These are phyloP conservation scores for Monosporascus sp. DNA, from an alignment of 2,329 filamentous ascomycete species.

Conservation along the genomic window DNA sequence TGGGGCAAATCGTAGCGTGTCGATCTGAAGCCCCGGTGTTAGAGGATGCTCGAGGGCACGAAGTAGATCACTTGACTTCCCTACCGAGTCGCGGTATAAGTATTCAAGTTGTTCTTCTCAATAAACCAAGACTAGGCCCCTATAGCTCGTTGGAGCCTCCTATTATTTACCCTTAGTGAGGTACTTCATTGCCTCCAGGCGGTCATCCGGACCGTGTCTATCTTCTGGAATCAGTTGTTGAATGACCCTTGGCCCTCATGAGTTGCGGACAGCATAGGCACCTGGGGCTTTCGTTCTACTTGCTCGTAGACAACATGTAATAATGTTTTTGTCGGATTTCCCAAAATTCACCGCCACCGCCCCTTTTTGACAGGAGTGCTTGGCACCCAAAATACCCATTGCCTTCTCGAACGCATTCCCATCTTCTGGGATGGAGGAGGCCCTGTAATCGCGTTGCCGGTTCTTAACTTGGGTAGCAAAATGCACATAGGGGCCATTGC, in stretches of 20 bases:
- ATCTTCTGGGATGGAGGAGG: conserved; percentile 26
- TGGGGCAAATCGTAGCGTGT: conserved; percentile 38
- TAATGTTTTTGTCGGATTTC: conserved; percentile 26
- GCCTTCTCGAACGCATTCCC: conserved; percentile 33
- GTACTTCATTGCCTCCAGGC: conserved; percentile 1
- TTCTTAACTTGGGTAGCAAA: conserved; percentile 29
- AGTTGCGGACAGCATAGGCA: conserved; percentile 9
- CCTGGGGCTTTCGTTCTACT: conserved; percentile 9
- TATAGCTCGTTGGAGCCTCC: conserved; percentile 21
- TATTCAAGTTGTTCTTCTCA: conserved; percentile 28
- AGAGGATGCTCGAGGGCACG: conserved; percentile 22
- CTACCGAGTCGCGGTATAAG: conserved; percentile 25
- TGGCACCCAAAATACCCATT: conserved; percentile 32
- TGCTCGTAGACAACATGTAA: conserved; percentile 23
- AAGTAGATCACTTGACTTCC: conserved; percentile 26
- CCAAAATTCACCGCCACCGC: conserved; percentile 37
- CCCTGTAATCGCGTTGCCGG: conserved; percentile 16
- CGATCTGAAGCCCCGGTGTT: conserved; percentile 14
- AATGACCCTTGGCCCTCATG: conserved; percentile 12
- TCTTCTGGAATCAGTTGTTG: conserved; percentile 14
- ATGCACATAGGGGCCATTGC: conserved; percentile 45
- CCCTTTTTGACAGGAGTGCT: conserved; percentile 33
- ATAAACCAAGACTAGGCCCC: conserved; percentile 26
- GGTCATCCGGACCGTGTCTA: background rate
- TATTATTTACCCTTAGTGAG: background rate